Percentiles rank a stretch among this genome's conserved stretches.
These are phyloP conservation scores for Penicillium janthinellum DNA, from an alignment of 2,329 filamentous ascomycete genomes.

Conservation along the genomic window DNA sequence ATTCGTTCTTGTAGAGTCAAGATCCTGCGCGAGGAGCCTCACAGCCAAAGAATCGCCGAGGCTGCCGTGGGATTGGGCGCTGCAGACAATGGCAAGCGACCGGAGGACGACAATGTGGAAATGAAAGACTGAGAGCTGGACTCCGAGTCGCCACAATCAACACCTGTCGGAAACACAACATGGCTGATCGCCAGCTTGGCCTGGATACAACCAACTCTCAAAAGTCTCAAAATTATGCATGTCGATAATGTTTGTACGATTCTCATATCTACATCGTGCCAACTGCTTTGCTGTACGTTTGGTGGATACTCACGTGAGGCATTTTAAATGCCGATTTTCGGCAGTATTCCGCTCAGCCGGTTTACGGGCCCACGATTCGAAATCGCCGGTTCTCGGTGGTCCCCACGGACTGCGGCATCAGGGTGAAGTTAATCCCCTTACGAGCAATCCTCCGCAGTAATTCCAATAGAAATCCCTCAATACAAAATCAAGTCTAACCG, in stretches of 20 bases:
- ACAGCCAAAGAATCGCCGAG: conserved; percentile 83
- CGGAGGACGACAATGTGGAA: conserved; percentile 42
- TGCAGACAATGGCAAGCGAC: conserved; percentile 64
- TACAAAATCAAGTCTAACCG: conserved; percentile 29
- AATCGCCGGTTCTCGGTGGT: conserved; percentile 35
- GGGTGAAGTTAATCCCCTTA: conserved; percentile 33
- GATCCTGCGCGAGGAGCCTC: conserved; percentile 78
- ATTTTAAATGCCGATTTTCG: conserved; percentile 36
- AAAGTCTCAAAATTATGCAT: conserved; percentile 7
- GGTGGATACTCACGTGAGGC: conserved; percentile 28
- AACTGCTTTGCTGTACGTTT: conserved; percentile 4
- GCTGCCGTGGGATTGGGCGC: conserved; percentile 69
- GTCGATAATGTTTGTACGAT: conserved; percentile 11
- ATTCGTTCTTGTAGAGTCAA: conserved; percentile 62
- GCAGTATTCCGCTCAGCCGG: conserved; percentile 28
- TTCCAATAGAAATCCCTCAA: conserved; percentile 33
- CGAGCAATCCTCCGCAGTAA: conserved; percentile 29
- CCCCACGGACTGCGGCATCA: conserved; percentile 18
- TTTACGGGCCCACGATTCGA: conserved; percentile 27
- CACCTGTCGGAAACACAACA: not conserved
- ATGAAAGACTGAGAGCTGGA: conserved; percentile 43
- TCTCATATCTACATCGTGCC: conserved; percentile 12
- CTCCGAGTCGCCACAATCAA: not conserved
- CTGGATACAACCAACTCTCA: not conserved
- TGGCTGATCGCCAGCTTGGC: not conserved